These are phyloP conservation scores for Monilinia fructicola DNA, from an alignment of 2,329 filamentous ascomycete genomes.

Conservation along the genomic window DNA sequence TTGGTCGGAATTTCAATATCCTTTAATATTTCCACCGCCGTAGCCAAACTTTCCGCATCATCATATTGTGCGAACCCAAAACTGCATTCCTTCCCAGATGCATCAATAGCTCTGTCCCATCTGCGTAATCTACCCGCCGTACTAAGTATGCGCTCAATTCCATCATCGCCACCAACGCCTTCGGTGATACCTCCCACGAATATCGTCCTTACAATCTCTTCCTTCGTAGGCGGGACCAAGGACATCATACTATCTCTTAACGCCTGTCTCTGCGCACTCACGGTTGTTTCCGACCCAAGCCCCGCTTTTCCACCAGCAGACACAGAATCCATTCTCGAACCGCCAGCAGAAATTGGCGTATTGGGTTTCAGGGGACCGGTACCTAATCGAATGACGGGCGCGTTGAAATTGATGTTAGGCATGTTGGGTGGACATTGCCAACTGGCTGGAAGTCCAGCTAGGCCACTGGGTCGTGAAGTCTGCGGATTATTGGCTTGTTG, in stretches of 20 bases:
- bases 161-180: constrained; percentile 72
- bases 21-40: constrained; percentile 79
- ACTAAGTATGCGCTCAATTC: constrained; percentile 73
- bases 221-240: constrained; percentile 77
- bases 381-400: constrained; percentile 90
- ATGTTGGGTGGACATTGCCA: constrained; percentile 90
- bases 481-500: constrained; percentile 70
- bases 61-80: constrained; percentile 98
- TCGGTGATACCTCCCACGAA: constrained; percentile 86
- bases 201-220: constrained; percentile 88
- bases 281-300: constrained; percentile 46
- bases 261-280: constrained; percentile 65
- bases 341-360: constrained; percentile 41
- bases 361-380: constrained; percentile 68
- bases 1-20: constrained; percentile 80
- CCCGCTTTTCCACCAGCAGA: constrained; percentile 43
- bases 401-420: constrained; percentile 97
- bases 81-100: constrained; percentile 75
- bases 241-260: constrained; percentile 68
- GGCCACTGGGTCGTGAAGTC: constrained; percentile 75
- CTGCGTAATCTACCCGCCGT: constrained; percentile 77
- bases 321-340: constrained; percentile 46
- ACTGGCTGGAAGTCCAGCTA: constrained; percentile 76
- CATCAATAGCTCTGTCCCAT: constrained; percentile 77
- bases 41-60: constrained; percentile 81